Conservation (phyloP, 805 yeast genomes). For the Candida palmyrensis region DNA sequence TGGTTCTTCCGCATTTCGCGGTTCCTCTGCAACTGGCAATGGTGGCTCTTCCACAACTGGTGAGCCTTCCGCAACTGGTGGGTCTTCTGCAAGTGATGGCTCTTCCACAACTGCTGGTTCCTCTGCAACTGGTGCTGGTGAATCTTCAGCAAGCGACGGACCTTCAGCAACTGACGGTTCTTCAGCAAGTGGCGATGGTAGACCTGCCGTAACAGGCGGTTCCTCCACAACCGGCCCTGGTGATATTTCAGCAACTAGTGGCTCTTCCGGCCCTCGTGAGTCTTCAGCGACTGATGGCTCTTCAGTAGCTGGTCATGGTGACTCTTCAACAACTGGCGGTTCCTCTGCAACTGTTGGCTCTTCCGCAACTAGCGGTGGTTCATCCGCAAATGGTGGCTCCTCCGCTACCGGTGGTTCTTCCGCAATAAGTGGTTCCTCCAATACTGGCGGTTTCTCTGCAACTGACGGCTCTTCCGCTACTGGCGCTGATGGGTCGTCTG, state of each 20-base stretch:
- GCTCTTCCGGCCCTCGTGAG: neutral
- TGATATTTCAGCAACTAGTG: neutral
- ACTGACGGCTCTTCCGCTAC: neutral
- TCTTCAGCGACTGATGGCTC: neutral
- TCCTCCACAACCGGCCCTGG: neutral
- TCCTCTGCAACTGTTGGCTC: neutral
- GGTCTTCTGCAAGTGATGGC: neutral
- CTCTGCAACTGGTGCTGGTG: conserved; percentile 1
- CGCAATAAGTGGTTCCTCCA: neutral
- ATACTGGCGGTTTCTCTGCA: conserved; percentile 1
- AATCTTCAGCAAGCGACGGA: conserved; percentile 1
- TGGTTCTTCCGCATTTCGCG: neutral
- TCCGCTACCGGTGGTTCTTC: conserved; percentile 1
- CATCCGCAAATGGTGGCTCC: neutral
- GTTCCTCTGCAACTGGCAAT: neutral
- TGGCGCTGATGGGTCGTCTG: neutral
- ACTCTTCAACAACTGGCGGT: conserved; percentile 1
- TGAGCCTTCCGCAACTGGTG: neutral
- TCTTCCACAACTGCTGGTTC: neutral
- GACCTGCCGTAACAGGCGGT: neutral
- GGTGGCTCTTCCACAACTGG: neutral
- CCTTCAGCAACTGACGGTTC: neutral
- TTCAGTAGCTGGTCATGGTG: neutral
- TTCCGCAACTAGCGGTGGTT: conserved; percentile 1
- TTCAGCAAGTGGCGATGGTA: conserved; percentile 1